Evolutionary conservation across 805 yeast genomes (phyloP).

Genomic region (Saccharomycopsis schoenii): DNA sequence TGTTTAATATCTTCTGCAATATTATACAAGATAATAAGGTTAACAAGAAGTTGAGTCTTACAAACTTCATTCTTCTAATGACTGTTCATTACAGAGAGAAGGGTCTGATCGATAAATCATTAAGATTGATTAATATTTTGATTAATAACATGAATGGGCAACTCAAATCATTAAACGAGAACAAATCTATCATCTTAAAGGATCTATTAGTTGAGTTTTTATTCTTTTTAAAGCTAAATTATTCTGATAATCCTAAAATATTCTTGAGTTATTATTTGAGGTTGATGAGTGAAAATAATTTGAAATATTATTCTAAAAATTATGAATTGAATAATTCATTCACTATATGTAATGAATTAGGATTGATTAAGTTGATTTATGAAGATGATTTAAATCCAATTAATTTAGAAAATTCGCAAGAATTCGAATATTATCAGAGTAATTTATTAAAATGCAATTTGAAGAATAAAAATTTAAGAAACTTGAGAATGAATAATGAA

Average conservation of each 20-base stretch:
- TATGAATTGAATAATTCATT: constrained; percentile 7
- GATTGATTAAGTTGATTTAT: constrained; percentile 8
- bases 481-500: constrained; percentile 3
- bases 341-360: constrained; percentile 11
- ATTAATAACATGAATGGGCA: background rate
- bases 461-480: constrained; percentile 2
- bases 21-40: background rate
- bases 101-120: constrained; percentile 10
- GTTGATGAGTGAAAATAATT: constrained; percentile 8
- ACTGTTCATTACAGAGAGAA: constrained; percentile 9
- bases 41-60: constrained; percentile 1
- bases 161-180: background rate
- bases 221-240: constrained; percentile 4
- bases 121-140: constrained; percentile 8
- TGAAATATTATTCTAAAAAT: background rate
- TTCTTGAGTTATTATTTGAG: constrained; percentile 7
- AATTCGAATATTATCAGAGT: constrained; percentile 3
- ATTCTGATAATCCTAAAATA: constrained; percentile 8
- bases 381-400: constrained; percentile 2
- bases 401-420: constrained; percentile 8
- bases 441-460: constrained; percentile 6
- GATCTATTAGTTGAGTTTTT: constrained; percentile 14
- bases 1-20: background rate
- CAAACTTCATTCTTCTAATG: constrained; percentile 8
- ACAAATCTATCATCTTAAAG: constrained; percentile 5